Evolutionary conservation across 176 grass and related monocot species (phyloP), one percentile per base, ranked within the genome.

Genomic region (Triticum aestivum): DNA sequence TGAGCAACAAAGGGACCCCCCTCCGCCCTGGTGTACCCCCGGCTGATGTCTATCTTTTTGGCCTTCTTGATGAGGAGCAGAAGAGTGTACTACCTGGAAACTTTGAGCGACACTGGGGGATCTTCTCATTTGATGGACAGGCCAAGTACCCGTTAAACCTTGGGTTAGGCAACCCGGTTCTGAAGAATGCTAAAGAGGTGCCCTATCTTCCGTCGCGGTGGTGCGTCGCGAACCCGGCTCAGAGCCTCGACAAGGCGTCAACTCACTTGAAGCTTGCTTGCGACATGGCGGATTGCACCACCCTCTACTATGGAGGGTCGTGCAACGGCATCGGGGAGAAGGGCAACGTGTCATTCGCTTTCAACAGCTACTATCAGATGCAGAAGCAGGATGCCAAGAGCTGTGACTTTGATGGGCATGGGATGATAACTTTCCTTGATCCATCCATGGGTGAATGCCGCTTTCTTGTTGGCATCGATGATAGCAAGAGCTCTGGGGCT

Each of bases 321-420:
- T 98, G 93, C 88, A 89, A 95, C 73, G 88, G 69, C 20, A 98
- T 98, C 54, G 96, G 89, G 39, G 78, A 95, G 24, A 95, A 98
- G 81, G 96, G 86, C 9, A 98, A 98, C 4, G 72, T 91, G 64
- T 98, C 93, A 3, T 98, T 95, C 29, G 96, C 93, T 76, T 98
- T 98, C 88, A 98, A 98, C 90, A 95, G 96, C 81, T 98, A 98
- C 71, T 98, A 98, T 47, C 96, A 98, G 85, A 59, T 86, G 65
- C 91, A 95, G 75, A 98, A 98, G 84, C 96, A 98, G 69, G 93
- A 95, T 30, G 61, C 91, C 21, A 87, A 79, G 73, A 98, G 96
- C 54, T 98, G 93, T 4, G 96, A 94, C 52, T 98, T 98, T 5
- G 91, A 86, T 41, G 89, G 96, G 54, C 78, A 86, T 72, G 96